A percentile compares a stretch with the other conserved stretches of the same genome.
phyloP scores from a whole-genome alignment of 1,284 basidiomycete genomes.

The Vanrija sp. region DNA sequence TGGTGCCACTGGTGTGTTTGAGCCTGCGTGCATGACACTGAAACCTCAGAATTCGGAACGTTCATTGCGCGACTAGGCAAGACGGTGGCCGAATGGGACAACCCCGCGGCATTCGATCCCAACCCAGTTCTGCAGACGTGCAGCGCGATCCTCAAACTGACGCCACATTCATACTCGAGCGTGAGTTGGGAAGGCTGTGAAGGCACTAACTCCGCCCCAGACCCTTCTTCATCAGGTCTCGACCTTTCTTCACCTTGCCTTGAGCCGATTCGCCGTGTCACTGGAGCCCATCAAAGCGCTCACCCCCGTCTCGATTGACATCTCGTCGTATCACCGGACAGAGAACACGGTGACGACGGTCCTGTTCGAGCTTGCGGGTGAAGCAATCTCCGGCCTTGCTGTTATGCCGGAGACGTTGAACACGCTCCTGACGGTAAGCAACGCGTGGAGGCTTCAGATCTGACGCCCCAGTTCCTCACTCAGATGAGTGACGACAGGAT shows the following conservation, averaged over 20 bases:
- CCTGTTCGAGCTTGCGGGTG: constrained; percentile 23
- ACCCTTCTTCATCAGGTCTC: constrained; percentile 32
- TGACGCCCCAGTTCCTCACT: constrained; percentile 9
- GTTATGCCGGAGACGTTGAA: constrained; percentile 20
- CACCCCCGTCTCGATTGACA: neutral
- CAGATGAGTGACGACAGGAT: neutral
- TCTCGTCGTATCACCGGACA: constrained; percentile 10
- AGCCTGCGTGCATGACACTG: neutral
- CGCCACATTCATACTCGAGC: neutral
- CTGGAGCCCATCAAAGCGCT: constrained; percentile 9
- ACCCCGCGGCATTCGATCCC: constrained; percentile 27
- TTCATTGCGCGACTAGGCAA: constrained; percentile 35
- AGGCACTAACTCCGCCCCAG: neutral
- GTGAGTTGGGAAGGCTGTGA: constrained; percentile 6
- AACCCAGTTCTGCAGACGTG: constrained; percentile 25
- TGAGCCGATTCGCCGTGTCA: constrained; percentile 24
- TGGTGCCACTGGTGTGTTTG: constrained; percentile 19
- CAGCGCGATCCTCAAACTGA: constrained; percentile 16
- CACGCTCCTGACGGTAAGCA: constrained; percentile 24
- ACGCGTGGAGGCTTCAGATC: neutral
- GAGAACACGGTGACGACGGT: constrained; percentile 30
- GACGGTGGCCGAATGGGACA: constrained; percentile 33
- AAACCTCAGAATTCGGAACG: constrained; percentile 22
- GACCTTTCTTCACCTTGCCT: constrained; percentile 27
- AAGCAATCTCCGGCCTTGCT: constrained; percentile 21